Conservation (phyloP, 2,329 filamentous ascomycete species). For the Allantophomopsis cytisporea region DNA sequence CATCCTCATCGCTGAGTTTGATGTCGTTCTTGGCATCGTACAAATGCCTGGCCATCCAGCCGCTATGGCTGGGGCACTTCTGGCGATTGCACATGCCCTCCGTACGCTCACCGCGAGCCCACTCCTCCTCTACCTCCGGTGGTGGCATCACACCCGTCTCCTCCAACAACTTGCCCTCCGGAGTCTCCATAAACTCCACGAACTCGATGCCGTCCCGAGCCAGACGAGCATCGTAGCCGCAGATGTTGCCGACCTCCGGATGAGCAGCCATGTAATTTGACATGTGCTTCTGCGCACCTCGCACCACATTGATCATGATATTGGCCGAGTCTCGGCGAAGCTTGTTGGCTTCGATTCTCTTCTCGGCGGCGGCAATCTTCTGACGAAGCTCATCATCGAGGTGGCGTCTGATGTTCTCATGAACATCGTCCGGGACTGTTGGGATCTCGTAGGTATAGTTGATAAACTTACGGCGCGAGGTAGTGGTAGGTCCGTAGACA, state of each 20-base stretch:
- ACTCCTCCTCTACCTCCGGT: background rate
- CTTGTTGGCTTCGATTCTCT: background rate
- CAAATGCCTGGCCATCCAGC: no score
- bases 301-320: background rate
- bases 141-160: background rate
- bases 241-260: background rate
- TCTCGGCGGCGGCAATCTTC: background rate
- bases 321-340: background rate
- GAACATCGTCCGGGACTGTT: background rate
- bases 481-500: no score
- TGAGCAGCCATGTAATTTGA: no score
- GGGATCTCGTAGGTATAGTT: no score
- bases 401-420: background rate
- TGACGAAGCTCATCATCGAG: background rate
- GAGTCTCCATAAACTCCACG: background rate
- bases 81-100: no score
- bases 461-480: no score
- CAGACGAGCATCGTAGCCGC: background rate
- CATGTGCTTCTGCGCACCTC: background rate
- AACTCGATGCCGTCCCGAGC: background rate
- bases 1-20: no score
- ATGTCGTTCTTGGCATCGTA: no score
- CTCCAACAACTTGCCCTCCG: background rate
- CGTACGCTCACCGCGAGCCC: background rate
- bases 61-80: no score